These are phyloP conservation scores for Phytophthora podocarpi DNA, from an alignment of 352 stramenopile genomes.

Conservation along the genomic window DNA sequence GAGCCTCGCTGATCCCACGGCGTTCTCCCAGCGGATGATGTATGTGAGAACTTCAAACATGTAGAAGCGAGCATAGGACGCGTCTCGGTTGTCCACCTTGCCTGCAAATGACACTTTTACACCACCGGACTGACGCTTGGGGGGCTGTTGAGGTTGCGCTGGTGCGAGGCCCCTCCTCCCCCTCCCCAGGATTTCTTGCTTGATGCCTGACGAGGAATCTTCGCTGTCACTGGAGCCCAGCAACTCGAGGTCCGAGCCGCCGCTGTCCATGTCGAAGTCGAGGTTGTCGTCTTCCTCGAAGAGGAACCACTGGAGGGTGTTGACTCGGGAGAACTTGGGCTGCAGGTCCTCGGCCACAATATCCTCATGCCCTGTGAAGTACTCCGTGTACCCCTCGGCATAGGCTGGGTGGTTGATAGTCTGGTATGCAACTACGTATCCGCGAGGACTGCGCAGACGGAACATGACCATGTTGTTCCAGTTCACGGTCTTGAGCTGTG, in stretches of 20 bases:
- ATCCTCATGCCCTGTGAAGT: slow-evolving; percentile 41
- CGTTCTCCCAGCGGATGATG: slow-evolving; percentile 54
- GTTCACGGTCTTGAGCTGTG: slow-evolving; percentile 50
- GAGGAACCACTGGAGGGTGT: slow-evolving; percentile 55
- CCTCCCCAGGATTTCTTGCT: slow-evolving; percentile 7
- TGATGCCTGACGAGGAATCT: slow-evolving; percentile 21
- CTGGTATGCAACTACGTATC: slow-evolving; percentile 54
- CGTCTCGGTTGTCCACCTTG: slow-evolving; percentile 50
- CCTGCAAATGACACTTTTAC: slow-evolving; percentile 54
- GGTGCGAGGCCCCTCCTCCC: slow-evolving; percentile 15
- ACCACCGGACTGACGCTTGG: slow-evolving; percentile 9
- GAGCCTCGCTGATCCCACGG: slow-evolving; percentile 39
- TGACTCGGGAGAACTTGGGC: slow-evolving; percentile 48
- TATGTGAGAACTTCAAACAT: slow-evolving; percentile 58
- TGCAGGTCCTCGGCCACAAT: slow-evolving; percentile 28
- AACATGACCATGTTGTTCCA: slow-evolving; percentile 67
- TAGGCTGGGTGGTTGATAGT: slow-evolving; percentile 49
- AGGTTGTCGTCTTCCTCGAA: slow-evolving; percentile 36
- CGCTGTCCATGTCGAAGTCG: slow-evolving; percentile 47
- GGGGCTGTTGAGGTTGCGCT: not conserved
- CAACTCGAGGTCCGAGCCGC: slow-evolving; percentile 42
- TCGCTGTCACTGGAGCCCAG: slow-evolving; percentile 39
- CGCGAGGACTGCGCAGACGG: slow-evolving; percentile 40
- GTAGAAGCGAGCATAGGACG: slow-evolving; percentile 47
- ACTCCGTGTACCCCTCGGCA: slow-evolving; percentile 40